These are phyloP conservation scores for Fraxinus greggii DNA, from an alignment of 305 asterid species.

Conservation along the genomic window DNA sequence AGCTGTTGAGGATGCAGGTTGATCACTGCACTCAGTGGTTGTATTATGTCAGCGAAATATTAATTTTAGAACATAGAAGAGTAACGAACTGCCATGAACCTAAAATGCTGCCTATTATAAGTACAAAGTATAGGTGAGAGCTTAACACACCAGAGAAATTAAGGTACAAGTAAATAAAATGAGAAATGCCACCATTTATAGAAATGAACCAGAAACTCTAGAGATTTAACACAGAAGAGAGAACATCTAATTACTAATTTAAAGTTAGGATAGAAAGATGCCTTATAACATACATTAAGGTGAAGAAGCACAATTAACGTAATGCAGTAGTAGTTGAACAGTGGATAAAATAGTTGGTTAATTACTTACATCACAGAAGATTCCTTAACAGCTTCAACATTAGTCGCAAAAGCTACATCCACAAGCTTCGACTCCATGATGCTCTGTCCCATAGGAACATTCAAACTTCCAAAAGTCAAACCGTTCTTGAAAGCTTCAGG, in stretches of 20 bases:
- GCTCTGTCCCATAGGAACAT: constrained; percentile 30
- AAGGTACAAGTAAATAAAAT: background rate
- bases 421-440: constrained; percentile 22
- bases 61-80: constrained; percentile 1
- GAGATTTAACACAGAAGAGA: background rate
- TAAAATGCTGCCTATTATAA: background rate
- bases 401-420: constrained; percentile 26
- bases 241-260: background rate
- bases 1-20: constrained; percentile 34
- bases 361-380: constrained; percentile 34
- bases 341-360: background rate
- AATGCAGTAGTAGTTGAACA: background rate
- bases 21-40: constrained; percentile 35
- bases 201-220: background rate
- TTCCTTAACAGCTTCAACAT: constrained; percentile 33
- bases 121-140: background rate
- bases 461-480: constrained; percentile 62
- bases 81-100: constrained; percentile 7
- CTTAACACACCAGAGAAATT: background rate
- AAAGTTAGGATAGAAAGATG: background rate
- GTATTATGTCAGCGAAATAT: constrained; percentile 19
- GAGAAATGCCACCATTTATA: background rate
- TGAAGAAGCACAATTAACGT: constrained; percentile 1
- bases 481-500: constrained; percentile 46
- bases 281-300: background rate